Evolutionary conservation across 768 basidiomycete genomes (phyloP).

Genomic region (Lactarius evosmus): DNA sequence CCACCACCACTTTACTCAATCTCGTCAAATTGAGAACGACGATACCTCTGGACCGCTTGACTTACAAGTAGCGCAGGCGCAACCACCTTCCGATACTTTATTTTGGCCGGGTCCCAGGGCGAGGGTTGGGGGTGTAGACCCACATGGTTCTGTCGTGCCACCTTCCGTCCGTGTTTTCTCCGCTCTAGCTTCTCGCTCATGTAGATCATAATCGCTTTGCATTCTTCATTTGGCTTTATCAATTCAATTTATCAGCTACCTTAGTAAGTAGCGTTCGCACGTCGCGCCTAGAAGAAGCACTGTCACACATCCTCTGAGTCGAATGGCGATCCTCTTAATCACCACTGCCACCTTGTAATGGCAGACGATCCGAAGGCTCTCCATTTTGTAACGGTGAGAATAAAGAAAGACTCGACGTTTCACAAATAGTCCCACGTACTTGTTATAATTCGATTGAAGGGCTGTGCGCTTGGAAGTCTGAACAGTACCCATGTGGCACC

Average conservation of each 20-base stretch:
- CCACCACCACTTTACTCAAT: constrained; percentile 51
- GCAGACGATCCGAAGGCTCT: neutral
- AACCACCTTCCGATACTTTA: neutral
- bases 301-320: neutral
- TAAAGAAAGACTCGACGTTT: neutral
- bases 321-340: neutral
- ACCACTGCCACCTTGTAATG: neutral
- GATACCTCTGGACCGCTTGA: constrained; percentile 52
- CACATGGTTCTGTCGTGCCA: neutral
- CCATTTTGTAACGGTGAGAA: neutral
- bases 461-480: neutral
- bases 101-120: neutral
- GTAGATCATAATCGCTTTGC: neutral
- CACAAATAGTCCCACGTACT: too few species aligned
- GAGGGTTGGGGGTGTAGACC: neutral
- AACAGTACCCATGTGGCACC: neutral
- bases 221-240: neutral
- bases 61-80: constrained; percentile 21
- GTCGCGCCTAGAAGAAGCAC: neutral
- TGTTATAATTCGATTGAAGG: too few species aligned
- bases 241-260: neutral
- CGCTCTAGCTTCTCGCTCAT: neutral
- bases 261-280: neutral
- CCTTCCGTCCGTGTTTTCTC: neutral
- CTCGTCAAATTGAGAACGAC: constrained; percentile 56